These are phyloP conservation scores for Kluyveromyces nonfermentans DNA, from an alignment of 805 yeast species.

Conservation along the genomic window DNA sequence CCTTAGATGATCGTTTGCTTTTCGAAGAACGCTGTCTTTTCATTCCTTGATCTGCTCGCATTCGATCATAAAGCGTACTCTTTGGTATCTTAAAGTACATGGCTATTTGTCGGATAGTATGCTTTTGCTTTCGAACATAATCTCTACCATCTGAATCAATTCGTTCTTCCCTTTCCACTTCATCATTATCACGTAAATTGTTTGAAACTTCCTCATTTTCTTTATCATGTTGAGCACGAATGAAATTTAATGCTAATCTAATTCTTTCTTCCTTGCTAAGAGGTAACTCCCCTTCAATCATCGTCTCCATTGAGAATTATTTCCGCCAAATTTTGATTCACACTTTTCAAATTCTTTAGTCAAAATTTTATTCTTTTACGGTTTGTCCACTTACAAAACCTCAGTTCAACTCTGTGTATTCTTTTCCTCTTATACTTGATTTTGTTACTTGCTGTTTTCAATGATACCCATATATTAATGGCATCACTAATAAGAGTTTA, in stretches of 20 bases:
- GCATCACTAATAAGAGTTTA: not conserved
- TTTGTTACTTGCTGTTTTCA: not conserved
- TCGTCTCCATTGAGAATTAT: not conserved
- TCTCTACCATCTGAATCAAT: slow-evolving; percentile 4
- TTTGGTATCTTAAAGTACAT: slow-evolving; percentile 20
- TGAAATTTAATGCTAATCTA: slow-evolving; percentile 17
- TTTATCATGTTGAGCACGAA: slow-evolving; percentile 1
- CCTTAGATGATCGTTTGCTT: not conserved
- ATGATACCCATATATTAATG: not conserved
- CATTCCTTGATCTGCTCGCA: slow-evolving; percentile 4
- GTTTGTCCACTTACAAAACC: not conserved
- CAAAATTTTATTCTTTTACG: no score
- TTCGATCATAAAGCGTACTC: slow-evolving; percentile 21
- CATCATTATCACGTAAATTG: slow-evolving; percentile 8
- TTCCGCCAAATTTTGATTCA: not conserved
- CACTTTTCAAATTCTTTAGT: not conserved
- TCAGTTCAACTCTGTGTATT: not conserved
- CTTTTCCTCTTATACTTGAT: no score
- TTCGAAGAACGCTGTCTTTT: not conserved
- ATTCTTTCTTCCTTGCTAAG: slow-evolving; percentile 32
- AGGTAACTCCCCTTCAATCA: slow-evolving; percentile 34
- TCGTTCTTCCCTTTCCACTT: slow-evolving; percentile 8
- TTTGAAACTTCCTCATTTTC: not conserved
- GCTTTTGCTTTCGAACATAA: slow-evolving; percentile 6
- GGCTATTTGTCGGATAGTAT: slow-evolving; percentile 20